Percentiles rank a stretch among this genome's conserved stretches.
Evolutionary conservation across 495 filamentous ascomycete genomes (phyloP).

Genomic region (Astrothelium macrocarpum): DNA sequence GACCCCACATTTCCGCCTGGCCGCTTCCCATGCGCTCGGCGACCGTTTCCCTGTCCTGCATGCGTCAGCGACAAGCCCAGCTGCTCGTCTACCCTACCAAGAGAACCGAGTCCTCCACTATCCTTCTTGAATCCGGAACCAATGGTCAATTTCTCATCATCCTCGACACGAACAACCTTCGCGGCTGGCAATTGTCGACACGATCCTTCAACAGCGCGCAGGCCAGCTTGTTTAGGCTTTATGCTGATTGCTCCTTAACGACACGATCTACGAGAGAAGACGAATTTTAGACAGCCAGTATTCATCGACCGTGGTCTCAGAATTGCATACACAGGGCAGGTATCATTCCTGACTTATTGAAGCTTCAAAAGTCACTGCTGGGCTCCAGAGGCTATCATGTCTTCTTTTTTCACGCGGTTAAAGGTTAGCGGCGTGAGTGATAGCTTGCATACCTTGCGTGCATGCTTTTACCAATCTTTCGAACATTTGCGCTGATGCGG

Average conservation of each 20-base stretch:
- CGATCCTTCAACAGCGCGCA: background rate
- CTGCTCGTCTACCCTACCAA: background rate
- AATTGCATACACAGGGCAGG: too few species aligned
- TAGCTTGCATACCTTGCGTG: background rate
- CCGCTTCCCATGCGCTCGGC: background rate
- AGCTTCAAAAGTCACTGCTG: background rate
- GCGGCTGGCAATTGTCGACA: too few species aligned
- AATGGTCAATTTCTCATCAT: background rate
- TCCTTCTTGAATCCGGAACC: background rate
- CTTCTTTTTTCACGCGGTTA: constrained; percentile 36
- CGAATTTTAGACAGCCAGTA: background rate
- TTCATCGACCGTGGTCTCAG: too few species aligned
- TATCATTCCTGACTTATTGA: background rate
- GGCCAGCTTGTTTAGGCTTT: background rate
- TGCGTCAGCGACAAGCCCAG: background rate
- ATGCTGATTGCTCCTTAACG: background rate
- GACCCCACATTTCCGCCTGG: constrained; percentile 2
- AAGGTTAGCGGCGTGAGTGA: constrained; percentile 30
- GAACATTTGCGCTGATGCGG: background rate
- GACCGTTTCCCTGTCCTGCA: background rate
- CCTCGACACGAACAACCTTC: too few species aligned
- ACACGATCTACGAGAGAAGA: background rate
- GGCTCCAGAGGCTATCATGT: constrained; percentile 22
- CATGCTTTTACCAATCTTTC: background rate
- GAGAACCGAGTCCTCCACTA: constrained; percentile 13